A percentile compares a stretch with the other conserved stretches of the same genome.
Conservation (phyloP, 352 stramenopile genomes). For the Phytophthora syringae region DNA sequence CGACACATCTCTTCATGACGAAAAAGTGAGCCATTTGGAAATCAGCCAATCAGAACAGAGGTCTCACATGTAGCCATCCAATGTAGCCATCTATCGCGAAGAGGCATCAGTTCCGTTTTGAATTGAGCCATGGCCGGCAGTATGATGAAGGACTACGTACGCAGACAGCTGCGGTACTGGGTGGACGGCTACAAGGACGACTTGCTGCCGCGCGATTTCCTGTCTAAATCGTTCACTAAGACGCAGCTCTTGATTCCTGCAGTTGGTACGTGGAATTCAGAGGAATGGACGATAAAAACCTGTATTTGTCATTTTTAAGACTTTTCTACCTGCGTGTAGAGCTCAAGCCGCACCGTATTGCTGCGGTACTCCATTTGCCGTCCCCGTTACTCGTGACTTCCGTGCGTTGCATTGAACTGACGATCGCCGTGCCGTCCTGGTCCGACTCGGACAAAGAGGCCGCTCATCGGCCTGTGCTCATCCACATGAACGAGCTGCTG, state of each 20-base stretch:
- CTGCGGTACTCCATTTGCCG: slow-evolving; percentile 48
- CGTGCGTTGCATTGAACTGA: slow-evolving; percentile 59
- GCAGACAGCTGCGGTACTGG: slow-evolving; percentile 71
- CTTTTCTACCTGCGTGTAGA: no score
- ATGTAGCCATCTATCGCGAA: slow-evolving; percentile 23
- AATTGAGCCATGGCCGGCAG: slow-evolving; percentile 23
- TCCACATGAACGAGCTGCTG: slow-evolving; percentile 56
- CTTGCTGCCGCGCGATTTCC: slow-evolving; percentile 66
- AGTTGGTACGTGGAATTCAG: neutral
- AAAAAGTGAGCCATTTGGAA: slow-evolving; percentile 7
- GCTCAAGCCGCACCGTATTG: slow-evolving; percentile 72
- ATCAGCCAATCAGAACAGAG: no score
- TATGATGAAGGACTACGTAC: slow-evolving; percentile 78
- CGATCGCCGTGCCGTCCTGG: slow-evolving; percentile 70
- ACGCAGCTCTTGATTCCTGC: slow-evolving; percentile 55
- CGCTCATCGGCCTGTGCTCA: slow-evolving; percentile 50
- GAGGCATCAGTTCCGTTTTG: slow-evolving; percentile 20
- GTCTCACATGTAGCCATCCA: no score
- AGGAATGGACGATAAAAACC: no score
- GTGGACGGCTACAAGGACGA: slow-evolving; percentile 66
- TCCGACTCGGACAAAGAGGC: slow-evolving; percentile 54
- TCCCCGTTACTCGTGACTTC: slow-evolving; percentile 57
- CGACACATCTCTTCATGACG: slow-evolving; percentile 1
- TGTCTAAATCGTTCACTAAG: slow-evolving; percentile 52
- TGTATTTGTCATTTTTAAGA: no score